Percentiles rank a stretch among this genome's conserved stretches.
Conservation (phyloP, 2,329 filamentous ascomycete genomes). For the Corynespora cassiicola region DNA sequence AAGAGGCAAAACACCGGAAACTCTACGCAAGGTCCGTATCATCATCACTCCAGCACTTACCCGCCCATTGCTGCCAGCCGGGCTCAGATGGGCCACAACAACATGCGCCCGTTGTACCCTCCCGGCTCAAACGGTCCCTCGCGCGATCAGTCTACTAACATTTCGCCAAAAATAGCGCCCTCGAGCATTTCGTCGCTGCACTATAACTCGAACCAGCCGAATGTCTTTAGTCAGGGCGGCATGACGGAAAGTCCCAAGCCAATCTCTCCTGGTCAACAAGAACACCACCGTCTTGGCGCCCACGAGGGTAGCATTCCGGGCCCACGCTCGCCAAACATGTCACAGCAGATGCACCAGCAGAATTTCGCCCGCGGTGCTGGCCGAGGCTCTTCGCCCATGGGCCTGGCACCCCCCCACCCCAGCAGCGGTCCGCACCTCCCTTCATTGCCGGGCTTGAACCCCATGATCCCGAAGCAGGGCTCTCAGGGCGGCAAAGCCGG, state of each 20-base stretch:
- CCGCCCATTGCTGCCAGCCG: conserved; percentile 66
- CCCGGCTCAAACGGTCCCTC: conserved; percentile 34
- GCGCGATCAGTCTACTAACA: conserved; percentile 48
- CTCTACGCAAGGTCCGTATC: conserved; percentile 63
- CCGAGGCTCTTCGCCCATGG: conserved; percentile 60
- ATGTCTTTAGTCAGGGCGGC: conserved; percentile 73
- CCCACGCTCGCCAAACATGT: conserved; percentile 71
- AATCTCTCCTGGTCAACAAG: conserved; percentile 69
- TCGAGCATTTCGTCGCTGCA: conserved; percentile 45
- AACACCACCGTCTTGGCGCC: conserved; percentile 62
- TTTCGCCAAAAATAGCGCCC: conserved; percentile 45
- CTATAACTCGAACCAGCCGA: conserved; percentile 43
- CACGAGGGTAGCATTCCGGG: conserved; percentile 55
- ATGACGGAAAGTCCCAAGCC: conserved; percentile 91
- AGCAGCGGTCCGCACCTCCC: conserved; percentile 50
- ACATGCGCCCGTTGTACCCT: conserved; percentile 43
- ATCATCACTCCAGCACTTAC: conserved; percentile 77
- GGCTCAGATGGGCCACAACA: conserved; percentile 33
- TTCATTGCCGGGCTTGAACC: conserved; percentile 49
- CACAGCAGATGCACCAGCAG: conserved; percentile 70
- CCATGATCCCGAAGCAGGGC: conserved; percentile 39
- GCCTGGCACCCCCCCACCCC: conserved; percentile 49
- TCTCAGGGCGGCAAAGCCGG: conserved; percentile 38
- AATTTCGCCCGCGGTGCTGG: conserved; percentile 67
- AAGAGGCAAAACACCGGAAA: conserved; percentile 69